Evolutionary conservation across 768 basidiomycete species (phyloP).

Genomic region (Lactifluus rugatus): DNA sequence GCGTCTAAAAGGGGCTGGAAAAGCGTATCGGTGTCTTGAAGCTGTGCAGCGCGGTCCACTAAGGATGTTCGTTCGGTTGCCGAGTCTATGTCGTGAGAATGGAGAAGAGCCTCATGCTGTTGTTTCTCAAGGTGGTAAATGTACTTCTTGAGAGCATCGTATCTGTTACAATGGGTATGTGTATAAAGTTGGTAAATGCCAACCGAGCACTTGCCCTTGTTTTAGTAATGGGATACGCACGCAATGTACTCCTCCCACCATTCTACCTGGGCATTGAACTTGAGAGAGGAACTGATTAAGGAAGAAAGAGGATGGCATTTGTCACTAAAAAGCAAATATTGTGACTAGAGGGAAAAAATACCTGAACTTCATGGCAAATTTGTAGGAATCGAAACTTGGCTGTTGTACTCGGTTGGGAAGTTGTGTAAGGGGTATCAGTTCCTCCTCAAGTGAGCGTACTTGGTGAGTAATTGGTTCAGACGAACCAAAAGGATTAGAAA

Average conservation of each 20-base stretch:
- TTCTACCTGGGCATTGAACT: conserved; percentile 85
- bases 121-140: conserved; percentile 83
- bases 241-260: conserved; percentile 92
- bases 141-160: conserved; percentile 73
- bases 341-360: conserved; percentile 21
- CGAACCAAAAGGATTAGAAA: background rate
- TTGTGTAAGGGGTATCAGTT: conserved; percentile 14
- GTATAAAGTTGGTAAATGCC: background rate
- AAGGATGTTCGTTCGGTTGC: conserved; percentile 48
- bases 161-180: conserved; percentile 35
- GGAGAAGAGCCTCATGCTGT: conserved; percentile 38
- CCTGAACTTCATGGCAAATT: conserved; percentile 52
- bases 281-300: conserved; percentile 60
- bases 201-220: background rate
- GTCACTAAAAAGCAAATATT: background rate
- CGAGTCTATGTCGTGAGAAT: conserved; percentile 49
- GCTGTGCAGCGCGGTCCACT: conserved; percentile 32
- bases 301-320: background rate
- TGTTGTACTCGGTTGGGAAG: background rate
- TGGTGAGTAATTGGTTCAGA: background rate
- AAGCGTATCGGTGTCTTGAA: conserved; percentile 37
- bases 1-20: conserved; percentile 73
- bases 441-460: background rate
- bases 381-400: conserved; percentile 1
- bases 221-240: conserved; percentile 35